phyloP scores from a whole-genome alignment of 1,284 basidiomycete species.

The Microstroma glucosiphilum region DNA sequence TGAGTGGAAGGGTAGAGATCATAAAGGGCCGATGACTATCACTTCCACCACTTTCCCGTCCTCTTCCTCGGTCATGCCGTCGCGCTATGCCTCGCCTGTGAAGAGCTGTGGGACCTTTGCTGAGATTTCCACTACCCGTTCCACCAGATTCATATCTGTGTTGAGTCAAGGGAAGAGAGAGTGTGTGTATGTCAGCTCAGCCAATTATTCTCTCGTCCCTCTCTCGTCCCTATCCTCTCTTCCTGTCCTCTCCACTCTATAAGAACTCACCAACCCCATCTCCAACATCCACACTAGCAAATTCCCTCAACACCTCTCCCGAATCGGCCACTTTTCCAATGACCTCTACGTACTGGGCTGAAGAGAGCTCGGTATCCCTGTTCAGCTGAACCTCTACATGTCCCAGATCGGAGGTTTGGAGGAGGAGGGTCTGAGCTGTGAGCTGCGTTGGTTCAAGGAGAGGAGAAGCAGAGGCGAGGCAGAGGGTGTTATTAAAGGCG shows the following conservation, averaged over 20 bases:
- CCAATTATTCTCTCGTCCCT: neutral
- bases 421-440: constrained; percentile 30
- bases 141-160: constrained; percentile 7
- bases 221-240: neutral
- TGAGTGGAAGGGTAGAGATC: too few species aligned
- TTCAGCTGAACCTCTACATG: constrained; percentile 39
- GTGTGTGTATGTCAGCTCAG: neutral
- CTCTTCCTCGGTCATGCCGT: too few species aligned
- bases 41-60: too few species aligned
- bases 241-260: neutral
- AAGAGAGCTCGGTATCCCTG: constrained; percentile 22
- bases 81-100: neutral
- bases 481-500: neutral
- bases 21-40: too few species aligned
- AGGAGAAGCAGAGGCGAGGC: neutral
- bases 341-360: constrained; percentile 35
- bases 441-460: constrained; percentile 15
- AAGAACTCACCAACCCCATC: constrained; percentile 34
- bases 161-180: neutral
- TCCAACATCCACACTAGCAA: constrained; percentile 32
- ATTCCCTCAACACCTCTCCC: constrained; percentile 29
- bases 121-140: neutral
- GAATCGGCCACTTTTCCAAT: constrained; percentile 43
- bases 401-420: constrained; percentile 41
- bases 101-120: neutral